These are phyloP conservation scores for Obba rivulosa DNA, from an alignment of 768 basidiomycete species.

Conservation along the genomic window DNA sequence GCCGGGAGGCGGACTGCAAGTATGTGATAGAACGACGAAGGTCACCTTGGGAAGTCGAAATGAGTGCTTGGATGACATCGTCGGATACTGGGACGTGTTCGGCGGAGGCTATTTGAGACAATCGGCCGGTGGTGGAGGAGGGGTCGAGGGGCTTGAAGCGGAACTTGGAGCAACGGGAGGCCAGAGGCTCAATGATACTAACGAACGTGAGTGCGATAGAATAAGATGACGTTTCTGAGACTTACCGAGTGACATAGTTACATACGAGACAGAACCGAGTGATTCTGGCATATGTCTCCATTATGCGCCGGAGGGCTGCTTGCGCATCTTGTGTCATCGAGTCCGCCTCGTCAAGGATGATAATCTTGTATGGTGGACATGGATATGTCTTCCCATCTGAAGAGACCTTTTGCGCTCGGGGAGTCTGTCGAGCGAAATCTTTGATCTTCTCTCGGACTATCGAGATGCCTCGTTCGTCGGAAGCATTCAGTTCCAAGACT, in stretches of 20 bases:
- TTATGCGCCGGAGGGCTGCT: constrained; percentile 93
- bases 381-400: constrained; percentile 84
- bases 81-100: constrained; percentile 61
- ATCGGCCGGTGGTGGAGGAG: constrained; percentile 64
- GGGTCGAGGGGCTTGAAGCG: constrained; percentile 91
- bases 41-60: constrained; percentile 83
- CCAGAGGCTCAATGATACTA: constrained; percentile 97
- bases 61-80: constrained; percentile 65
- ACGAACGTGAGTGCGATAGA: background rate
- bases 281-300: constrained; percentile 98
- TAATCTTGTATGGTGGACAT: constrained; percentile 97
- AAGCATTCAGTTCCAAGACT: constrained; percentile 96
- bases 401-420: constrained; percentile 65
- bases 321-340: constrained; percentile 99
- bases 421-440: constrained; percentile 91
- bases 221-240: background rate
- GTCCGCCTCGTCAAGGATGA: constrained; percentile 98
- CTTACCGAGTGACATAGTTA: constrained; percentile 96
- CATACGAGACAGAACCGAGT: constrained; percentile 98
- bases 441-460: constrained; percentile 99
- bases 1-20: constrained; percentile 89
- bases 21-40: constrained; percentile 96
- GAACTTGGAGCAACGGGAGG: constrained; percentile 99
- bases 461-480: constrained; percentile 94
- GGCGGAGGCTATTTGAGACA: constrained; percentile 72